Evolutionary conservation across 805 yeast genomes (phyloP).

Genomic region (Metschnikowia amazonensis): DNA sequence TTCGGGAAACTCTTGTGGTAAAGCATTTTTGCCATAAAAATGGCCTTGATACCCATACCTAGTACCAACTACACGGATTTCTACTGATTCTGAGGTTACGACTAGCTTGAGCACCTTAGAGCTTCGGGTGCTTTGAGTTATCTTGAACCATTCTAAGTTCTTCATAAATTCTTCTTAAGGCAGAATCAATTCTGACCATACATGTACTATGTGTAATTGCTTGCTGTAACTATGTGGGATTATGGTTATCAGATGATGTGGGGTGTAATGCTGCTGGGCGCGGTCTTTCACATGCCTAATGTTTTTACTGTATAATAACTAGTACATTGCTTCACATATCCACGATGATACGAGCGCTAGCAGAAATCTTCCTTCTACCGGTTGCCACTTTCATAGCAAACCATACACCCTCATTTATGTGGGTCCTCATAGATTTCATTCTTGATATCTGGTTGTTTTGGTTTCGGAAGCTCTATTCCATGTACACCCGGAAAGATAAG

Average conservation of each 20-base stretch:
- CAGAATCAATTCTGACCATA: no score
- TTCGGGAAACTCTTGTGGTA: no score
- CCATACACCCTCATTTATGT: slow-evolving; percentile 37
- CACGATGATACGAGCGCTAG: slow-evolving; percentile 11
- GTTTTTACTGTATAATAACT: background rate
- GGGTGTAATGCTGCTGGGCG: background rate
- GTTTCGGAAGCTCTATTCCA: slow-evolving; percentile 35
- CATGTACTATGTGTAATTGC: no score
- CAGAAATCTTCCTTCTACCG: slow-evolving; percentile 15
- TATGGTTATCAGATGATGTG: background rate
- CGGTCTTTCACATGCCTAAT: background rate
- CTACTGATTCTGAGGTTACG: no score
- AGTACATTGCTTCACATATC: background rate
- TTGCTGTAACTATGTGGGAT: no score
- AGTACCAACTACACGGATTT: no score
- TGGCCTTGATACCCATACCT: no score
- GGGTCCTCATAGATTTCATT: slow-evolving; percentile 42
- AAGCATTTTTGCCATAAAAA: no score
- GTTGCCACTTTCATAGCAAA: slow-evolving; percentile 28
- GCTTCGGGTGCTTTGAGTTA: no score
- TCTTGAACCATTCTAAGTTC: no score
- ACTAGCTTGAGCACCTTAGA: no score
- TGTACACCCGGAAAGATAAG: slow-evolving; percentile 41
- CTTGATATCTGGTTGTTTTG: slow-evolving; percentile 47
- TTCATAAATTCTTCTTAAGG: no score